Conservation (phyloP, 345 rosid species). For the Anacardium occidentale region DNA sequence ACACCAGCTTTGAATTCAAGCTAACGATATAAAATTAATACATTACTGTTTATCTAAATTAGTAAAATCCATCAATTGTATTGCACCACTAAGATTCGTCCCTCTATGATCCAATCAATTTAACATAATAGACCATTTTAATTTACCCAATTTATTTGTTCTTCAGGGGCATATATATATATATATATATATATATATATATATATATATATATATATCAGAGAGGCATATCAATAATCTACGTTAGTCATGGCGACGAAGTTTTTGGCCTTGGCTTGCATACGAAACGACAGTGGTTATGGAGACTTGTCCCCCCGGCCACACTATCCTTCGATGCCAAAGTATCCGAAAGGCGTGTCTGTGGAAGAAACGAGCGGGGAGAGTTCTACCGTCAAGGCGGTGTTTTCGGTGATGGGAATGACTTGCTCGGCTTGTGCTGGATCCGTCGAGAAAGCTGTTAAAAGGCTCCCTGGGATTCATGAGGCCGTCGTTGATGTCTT, state of each 20-base stretch:
- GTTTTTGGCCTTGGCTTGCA: constrained; percentile 60
- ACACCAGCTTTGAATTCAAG: no score
- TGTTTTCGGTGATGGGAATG: constrained; percentile 77
- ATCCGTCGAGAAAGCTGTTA: constrained; percentile 86
- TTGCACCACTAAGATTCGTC: no score
- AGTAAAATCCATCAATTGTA: no score
- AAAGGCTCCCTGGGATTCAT: constrained; percentile 76
- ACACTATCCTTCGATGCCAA: constrained; percentile 66
- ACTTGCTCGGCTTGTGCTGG: constrained; percentile 92
- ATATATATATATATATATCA: background rate
- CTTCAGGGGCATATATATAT: background rate
- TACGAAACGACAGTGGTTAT: constrained; percentile 51
- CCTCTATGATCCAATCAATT: no score
- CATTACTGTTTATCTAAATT: no score
- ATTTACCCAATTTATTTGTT: no score
- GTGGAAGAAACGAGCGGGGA: constrained; percentile 26
- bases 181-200: background rate
- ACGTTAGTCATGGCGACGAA: constrained; percentile 56
- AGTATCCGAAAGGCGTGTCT: constrained; percentile 53
- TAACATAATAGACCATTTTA: no score
- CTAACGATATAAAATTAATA: no score
- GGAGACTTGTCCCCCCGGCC: constrained; percentile 49
- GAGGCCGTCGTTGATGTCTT: constrained; percentile 78
- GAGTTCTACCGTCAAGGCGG: constrained; percentile 47
- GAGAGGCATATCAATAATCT: background rate